These are phyloP conservation scores for Neurospora sp. DNA, from an alignment of 2,329 filamentous ascomycete species.

Conservation along the genomic window DNA sequence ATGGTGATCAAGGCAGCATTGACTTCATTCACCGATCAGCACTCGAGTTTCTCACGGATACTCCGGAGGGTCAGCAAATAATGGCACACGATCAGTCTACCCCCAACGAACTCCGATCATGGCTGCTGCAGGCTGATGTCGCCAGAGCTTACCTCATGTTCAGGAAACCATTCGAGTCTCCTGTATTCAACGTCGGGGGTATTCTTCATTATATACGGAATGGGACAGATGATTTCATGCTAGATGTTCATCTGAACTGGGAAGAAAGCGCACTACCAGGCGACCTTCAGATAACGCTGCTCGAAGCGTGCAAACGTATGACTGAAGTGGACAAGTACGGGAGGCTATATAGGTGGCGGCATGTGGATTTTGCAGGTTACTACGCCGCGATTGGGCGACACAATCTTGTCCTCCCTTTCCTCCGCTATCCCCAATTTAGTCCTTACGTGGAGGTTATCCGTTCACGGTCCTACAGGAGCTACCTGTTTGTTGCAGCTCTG, in stretches of 20 bases:
- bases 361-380: not conserved
- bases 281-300: not conserved
- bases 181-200: no score
- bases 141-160: not conserved
- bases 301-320: not conserved
- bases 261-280: not conserved
- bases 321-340: not conserved
- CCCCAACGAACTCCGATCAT: not conserved
- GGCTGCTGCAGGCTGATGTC: not conserved
- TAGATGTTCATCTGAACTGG: not conserved
- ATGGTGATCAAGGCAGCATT: not conserved
- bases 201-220: no score
- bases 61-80: not conserved
- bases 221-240: no score
- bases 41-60: slow-evolving; percentile 4
- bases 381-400: accelerated
- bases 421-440: not conserved
- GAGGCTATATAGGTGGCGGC: no score
- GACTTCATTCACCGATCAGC: slow-evolving; percentile 8
- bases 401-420: not conserved
- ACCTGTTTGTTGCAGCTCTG: no score
- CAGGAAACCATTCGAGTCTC: not conserved
- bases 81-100: not conserved
- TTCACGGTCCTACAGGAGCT: not conserved
- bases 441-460: not conserved